Conservation (phyloP, 2,329 filamentous ascomycete species). For the Neofusicoccum kwambonambiense region DNA sequence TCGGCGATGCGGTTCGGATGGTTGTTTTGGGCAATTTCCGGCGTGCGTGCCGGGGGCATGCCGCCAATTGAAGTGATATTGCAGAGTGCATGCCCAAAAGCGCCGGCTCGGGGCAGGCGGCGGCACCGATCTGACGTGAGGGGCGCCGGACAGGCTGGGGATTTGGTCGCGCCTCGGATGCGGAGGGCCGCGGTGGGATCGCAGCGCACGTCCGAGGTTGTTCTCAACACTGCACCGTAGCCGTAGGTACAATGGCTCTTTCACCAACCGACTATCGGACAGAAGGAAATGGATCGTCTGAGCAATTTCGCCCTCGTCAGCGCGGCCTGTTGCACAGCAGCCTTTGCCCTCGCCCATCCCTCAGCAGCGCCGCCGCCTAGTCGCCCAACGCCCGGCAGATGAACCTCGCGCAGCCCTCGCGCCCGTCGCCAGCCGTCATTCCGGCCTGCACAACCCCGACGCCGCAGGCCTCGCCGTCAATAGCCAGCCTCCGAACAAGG, state of each 20-base stretch:
- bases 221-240: conserved; percentile 18
- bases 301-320: conserved; percentile 6
- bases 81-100: no score
- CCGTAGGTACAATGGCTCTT: conserved; percentile 15
- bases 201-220: conserved; percentile 14
- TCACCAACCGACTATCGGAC: conserved; percentile 15
- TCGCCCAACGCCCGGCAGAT: background rate
- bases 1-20: background rate
- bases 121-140: background rate
- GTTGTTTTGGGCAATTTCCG: background rate
- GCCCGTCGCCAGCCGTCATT: conserved; percentile 5
- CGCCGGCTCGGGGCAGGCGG: no score
- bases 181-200: background rate
- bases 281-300: conserved; percentile 10
- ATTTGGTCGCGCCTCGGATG: background rate
- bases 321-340: conserved; percentile 1
- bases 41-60: background rate
- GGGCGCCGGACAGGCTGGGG: background rate
- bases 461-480: conserved; percentile 1
- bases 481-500: conserved; percentile 5
- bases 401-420: conserved; percentile 4
- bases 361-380: background rate
- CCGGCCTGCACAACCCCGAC: conserved; percentile 6
- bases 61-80: background rate
- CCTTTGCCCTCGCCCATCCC: background rate